These are phyloP conservation scores for Lipomyces chichibuensis DNA, from an alignment of 805 yeast species.

Conservation along the genomic window DNA sequence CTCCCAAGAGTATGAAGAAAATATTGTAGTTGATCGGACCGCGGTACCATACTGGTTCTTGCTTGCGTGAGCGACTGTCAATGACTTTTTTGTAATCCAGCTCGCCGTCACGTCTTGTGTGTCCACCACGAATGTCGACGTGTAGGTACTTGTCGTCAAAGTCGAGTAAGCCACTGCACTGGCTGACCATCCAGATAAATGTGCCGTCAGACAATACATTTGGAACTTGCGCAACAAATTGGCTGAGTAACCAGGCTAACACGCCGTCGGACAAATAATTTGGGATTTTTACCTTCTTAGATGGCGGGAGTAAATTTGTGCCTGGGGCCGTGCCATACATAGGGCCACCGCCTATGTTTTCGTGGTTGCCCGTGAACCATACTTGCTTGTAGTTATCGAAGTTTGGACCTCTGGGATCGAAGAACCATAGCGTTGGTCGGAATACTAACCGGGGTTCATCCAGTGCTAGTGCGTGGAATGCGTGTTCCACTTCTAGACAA, in stretches of 20 bases:
- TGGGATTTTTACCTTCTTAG: background rate
- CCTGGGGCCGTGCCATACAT: background rate
- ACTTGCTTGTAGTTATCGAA: constrained; percentile 21
- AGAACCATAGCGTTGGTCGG: constrained; percentile 27
- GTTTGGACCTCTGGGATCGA: background rate
- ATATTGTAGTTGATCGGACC: constrained; percentile 22
- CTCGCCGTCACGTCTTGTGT: constrained; percentile 5
- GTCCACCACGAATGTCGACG: constrained; percentile 8
- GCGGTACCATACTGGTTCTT: constrained; percentile 15
- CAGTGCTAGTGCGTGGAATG: constrained; percentile 30
- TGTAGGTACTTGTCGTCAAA: constrained; percentile 19
- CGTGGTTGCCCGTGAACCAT: constrained; percentile 30
- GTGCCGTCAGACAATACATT: constrained; percentile 28
- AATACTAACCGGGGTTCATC: constrained; percentile 25
- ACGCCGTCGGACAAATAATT: constrained; percentile 16
- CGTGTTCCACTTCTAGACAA: constrained; percentile 23
- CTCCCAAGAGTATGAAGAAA: constrained; percentile 6
- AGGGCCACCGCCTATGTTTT: constrained; percentile 31
- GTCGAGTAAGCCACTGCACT: constrained; percentile 6
- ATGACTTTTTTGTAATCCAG: background rate
- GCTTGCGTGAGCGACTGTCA: background rate
- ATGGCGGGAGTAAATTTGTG: constrained; percentile 16
- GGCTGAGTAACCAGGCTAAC: constrained; percentile 11
- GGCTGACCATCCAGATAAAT: constrained; percentile 30
- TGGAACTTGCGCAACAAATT: background rate